A percentile compares a stretch with the other conserved stretches of the same genome.
Conservation (phyloP, 2,329 filamentous ascomycete genomes). For the Fusarium torulosum region DNA sequence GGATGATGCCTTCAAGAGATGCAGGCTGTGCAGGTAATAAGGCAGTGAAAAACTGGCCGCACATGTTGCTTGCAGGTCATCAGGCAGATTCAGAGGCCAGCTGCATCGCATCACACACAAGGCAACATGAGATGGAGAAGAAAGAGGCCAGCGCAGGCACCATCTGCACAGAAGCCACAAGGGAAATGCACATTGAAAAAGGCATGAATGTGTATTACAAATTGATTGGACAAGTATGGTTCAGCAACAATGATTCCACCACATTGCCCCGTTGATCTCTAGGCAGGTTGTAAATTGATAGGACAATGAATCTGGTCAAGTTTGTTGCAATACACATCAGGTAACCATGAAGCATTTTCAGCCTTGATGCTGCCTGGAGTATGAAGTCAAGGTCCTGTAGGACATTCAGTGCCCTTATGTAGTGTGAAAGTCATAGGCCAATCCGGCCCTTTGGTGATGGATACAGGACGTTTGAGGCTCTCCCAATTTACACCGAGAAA, state of each 20-base stretch:
- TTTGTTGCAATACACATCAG: background rate
- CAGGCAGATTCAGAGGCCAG: slow-evolving; percentile 4
- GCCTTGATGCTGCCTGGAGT: background rate
- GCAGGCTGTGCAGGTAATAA: background rate
- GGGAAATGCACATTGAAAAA: background rate
- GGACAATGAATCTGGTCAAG: background rate
- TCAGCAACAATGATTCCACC: slow-evolving; percentile 23
- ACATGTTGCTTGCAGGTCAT: slow-evolving; percentile 8
- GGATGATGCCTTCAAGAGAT: background rate
- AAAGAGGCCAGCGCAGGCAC: slow-evolving; percentile 18
- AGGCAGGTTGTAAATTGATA: slow-evolving; percentile 12
- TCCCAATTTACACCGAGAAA: slow-evolving; percentile 1
- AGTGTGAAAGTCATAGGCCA: background rate
- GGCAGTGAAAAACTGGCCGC: slow-evolving; percentile 16
- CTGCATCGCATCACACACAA: background rate
- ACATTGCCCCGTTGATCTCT: slow-evolving; percentile 2
- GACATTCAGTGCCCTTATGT: too few species aligned
- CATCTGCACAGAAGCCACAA: slow-evolving; percentile 19
- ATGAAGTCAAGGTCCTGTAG: background rate
- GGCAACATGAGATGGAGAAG: background rate
- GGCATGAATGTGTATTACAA: background rate
- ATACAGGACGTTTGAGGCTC: slow-evolving; percentile 4
- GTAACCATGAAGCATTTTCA: background rate
- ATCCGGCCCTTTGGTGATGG: background rate
- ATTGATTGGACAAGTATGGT: slow-evolving; percentile 15